Percentiles rank a stretch among this genome's conserved stretches.
These are phyloP conservation scores for Coffea humblotiana DNA, from an alignment of 305 asterid genomes.

Conservation along the genomic window DNA sequence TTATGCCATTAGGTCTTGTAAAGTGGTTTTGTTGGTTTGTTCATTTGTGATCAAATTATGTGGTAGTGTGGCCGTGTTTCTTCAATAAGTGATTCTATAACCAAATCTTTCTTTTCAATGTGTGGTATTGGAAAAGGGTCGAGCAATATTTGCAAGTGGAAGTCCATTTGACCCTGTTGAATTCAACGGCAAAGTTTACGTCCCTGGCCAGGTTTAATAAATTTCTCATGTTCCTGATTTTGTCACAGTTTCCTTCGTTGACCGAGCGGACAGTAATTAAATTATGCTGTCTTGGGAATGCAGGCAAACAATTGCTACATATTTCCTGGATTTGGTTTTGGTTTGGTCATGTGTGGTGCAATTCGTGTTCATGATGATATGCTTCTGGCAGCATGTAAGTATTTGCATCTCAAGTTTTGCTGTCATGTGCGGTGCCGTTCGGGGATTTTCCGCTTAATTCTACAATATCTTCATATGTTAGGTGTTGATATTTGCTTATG, in stretches of 20 bases:
- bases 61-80: not conserved
- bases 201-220: constrained; percentile 77
- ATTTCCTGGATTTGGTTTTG: constrained; percentile 88
- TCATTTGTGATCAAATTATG: not conserved
- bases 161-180: constrained; percentile 86
- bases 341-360: constrained; percentile 79
- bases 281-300: constrained; percentile 15
- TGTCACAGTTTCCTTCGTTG: not conserved
- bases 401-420: not conserved
- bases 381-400: constrained; percentile 93
- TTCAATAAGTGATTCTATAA: constrained; percentile 36
- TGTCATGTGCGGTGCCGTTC: no score
- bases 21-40: not conserved
- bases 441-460: no score
- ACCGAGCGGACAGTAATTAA: not conserved
- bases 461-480: no score
- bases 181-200: constrained; percentile 56
- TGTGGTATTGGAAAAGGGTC: constrained; percentile 90
- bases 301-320: constrained; percentile 93
- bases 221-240: constrained; percentile 6
- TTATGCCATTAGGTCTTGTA: not conserved
- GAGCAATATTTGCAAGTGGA: constrained; percentile 88
- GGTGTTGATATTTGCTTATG: no score
- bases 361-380: constrained; percentile 87
- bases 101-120: not conserved